Evolutionary conservation across 768 basidiomycete genomes (phyloP).

Genomic region (Rhodotorula paludigena): DNA sequence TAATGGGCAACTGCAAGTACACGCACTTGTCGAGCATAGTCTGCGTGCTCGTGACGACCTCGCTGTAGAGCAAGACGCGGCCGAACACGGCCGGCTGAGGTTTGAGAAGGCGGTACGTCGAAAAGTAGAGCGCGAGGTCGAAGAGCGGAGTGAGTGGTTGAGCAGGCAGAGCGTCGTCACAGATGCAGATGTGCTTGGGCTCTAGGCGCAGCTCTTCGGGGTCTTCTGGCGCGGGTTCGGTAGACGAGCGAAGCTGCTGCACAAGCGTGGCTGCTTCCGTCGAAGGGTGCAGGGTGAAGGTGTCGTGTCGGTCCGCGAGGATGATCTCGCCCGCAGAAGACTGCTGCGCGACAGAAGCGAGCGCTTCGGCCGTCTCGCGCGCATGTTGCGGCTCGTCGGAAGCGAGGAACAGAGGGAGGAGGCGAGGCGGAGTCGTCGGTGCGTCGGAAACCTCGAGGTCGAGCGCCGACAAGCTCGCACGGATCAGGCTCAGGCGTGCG

Average conservation of each 20-base stretch:
- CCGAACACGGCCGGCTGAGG: slow-evolving; percentile 12
- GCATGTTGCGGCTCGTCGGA: slow-evolving; percentile 9
- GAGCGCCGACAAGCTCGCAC: slow-evolving; percentile 48
- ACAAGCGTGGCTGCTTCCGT: slow-evolving; percentile 7
- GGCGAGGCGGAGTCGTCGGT: slow-evolving; percentile 37
- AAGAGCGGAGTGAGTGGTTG: slow-evolving; percentile 66
- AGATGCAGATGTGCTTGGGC: slow-evolving; percentile 44
- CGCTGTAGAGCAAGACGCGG: slow-evolving; percentile 63
- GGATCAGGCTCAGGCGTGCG: slow-evolving; percentile 46
- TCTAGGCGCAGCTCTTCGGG: slow-evolving; percentile 38
- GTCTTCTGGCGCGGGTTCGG: slow-evolving; percentile 46
- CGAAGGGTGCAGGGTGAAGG: slow-evolving; percentile 23
- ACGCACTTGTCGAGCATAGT: slow-evolving; percentile 86
- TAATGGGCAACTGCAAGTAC: not conserved
- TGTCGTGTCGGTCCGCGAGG: slow-evolving; percentile 43
- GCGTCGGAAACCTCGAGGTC: slow-evolving; percentile 53
- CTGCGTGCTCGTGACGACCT: slow-evolving; percentile 88
- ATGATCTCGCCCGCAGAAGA: slow-evolving; percentile 31
- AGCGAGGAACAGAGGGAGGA: slow-evolving; percentile 35
- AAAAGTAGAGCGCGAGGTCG: slow-evolving; percentile 61
- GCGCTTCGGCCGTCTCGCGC: not conserved
- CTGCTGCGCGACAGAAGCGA: slow-evolving; percentile 11
- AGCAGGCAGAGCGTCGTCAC: slow-evolving; percentile 37
- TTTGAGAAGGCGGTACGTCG: slow-evolving; percentile 14
- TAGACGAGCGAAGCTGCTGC: slow-evolving; percentile 48